Conservation (phyloP, 106 monocot species). For the Vanilla planifolia region DNA sequence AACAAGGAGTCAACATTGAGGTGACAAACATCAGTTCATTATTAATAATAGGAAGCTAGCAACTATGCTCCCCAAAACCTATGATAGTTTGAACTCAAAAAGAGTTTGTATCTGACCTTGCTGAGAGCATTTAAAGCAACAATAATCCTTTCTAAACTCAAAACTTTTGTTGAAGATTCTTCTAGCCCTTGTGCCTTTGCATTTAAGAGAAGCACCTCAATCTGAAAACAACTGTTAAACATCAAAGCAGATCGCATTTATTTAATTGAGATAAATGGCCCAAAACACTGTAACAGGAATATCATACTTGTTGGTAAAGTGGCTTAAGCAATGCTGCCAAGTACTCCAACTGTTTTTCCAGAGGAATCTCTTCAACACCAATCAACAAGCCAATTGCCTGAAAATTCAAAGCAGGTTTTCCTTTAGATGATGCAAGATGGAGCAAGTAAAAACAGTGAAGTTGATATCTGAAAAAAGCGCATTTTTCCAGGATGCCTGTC, state of each 20-base stretch:
- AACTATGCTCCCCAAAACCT: too few relatives aligned
- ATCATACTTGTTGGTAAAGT: conserved; percentile 66
- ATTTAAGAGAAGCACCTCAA: conserved; percentile 51
- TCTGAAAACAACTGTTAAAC: conserved; percentile 32
- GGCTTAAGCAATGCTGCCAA: conserved; percentile 71
- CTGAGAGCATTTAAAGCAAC: conserved; percentile 87
- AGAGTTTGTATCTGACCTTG: conserved; percentile 51
- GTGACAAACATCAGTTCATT: background rate
- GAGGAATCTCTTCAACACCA: conserved; percentile 83
- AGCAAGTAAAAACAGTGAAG: background rate
- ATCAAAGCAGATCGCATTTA: background rate
- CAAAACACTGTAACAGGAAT: background rate
- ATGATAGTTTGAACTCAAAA: background rate
- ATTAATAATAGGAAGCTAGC: background rate
- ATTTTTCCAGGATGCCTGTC: background rate
- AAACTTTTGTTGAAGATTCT: conserved; percentile 59
- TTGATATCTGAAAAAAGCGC: background rate
- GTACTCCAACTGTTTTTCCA: conserved; percentile 79
- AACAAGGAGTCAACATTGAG: background rate
- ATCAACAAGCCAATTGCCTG: conserved; percentile 93
- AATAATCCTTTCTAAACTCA: conserved; percentile 67
- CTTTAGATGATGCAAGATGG: background rate
- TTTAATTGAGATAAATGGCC: background rate
- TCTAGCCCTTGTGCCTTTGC: conserved; percentile 45
- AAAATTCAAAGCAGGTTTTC: background rate